These are phyloP conservation scores for Osmanthus fragrans DNA, from an alignment of 257 asterid genomes.

Conservation along the genomic window DNA sequence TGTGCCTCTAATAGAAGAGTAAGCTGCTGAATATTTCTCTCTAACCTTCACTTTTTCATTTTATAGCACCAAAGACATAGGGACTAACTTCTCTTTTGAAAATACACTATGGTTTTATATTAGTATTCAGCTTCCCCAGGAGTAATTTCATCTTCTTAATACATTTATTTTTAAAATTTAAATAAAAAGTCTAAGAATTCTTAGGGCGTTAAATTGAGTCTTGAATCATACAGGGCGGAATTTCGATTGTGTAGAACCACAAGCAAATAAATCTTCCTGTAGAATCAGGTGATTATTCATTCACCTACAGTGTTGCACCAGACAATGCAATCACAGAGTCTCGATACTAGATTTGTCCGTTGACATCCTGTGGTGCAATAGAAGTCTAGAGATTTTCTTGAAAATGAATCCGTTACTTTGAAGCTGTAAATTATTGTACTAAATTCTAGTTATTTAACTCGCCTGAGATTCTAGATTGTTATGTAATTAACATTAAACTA, in stretches of 20 bases:
- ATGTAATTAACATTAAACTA: not conserved
- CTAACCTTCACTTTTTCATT: not conserved
- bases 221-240: constrained; percentile 4
- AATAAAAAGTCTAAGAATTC: not conserved
- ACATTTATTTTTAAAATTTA: not conserved
- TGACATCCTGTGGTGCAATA: not conserved
- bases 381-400: not conserved
- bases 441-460: not conserved
- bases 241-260: not conserved
- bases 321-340: not conserved
- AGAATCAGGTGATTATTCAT: constrained; percentile 2
- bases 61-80: not conserved
- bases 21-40: constrained; percentile 30
- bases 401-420: not conserved
- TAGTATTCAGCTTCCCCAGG: not conserved
- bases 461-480: not conserved
- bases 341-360: not conserved
- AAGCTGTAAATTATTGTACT: not conserved
- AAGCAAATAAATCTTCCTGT: not conserved
- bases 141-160: constrained; percentile 2
- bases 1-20: constrained; percentile 74
- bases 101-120: not conserved
- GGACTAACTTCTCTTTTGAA: constrained; percentile 12
- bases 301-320: not conserved
- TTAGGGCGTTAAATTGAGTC: not conserved